Base-by-base conservation (phyloP, 768 basidiomycete genomes). In the Trametopsis cervina region DNA sequence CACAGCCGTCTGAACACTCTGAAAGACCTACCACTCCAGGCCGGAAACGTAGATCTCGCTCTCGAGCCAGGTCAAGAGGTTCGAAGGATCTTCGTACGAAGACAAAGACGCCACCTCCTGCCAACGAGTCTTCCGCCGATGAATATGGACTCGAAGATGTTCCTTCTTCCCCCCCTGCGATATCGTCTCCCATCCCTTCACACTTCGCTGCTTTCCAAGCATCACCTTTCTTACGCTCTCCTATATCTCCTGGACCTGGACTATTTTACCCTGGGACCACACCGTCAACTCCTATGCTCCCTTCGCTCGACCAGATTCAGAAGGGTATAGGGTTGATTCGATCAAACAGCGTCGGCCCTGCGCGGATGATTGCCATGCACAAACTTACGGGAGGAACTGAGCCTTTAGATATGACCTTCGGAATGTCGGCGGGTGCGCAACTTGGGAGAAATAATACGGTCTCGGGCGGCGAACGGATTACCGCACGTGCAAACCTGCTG, bases 331-430 rank as follows among this genome's bases (percentile, higher is more conserved):
- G 85, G 13, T 76, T 96, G 2, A 83, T 89, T 59, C 83, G 93
- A 17, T 94, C 93, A 2, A 93, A 94, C 62, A 94, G 92, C 59
- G 89, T 80, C 10, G 74, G 62, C 1, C 59, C 88, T n/a, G 87
- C 85, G 18, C 76, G 85, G 40, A 76, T 79, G 57, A 69, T 81
- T 64, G 91, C 91, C 3, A 80, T 95, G 78, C 81, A 81, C 53
- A 93, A 91, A 62, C 71, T 96, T 47, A 91, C 85, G 1, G 86
- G 88, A 35, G 85, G 83, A 22, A 73, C 75, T 41, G 85, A 87
- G 52, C 69, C 73, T 4, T 77, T 80, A 52, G 83, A 85, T 50
- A 69, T 68, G 11, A 57, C 65, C 1, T 67, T 77, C 40, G 72
- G 78, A 20, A 78, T 84, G 9, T 69, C 76, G 12, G 41, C 60